Conservation (phyloP, 371 early-diverging fungal species). For the Lichtheimia hyalospora region DNA sequence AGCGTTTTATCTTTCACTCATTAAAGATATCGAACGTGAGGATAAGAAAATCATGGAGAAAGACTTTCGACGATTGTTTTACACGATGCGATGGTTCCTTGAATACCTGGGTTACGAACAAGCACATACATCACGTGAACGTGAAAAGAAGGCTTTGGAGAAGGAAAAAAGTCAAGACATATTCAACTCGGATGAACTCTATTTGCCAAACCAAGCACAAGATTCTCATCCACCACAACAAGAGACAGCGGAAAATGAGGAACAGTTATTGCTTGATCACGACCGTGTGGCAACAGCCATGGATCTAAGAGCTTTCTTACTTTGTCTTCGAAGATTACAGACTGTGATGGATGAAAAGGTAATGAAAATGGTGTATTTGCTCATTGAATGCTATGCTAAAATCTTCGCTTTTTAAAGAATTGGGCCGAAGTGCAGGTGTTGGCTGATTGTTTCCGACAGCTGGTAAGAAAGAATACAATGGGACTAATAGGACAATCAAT, state of each 20-base stretch:
- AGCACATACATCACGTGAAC: slow-evolving; percentile 12
- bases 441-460: slow-evolving; percentile 63
- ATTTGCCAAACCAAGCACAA: background rate
- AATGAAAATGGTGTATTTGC: background rate
- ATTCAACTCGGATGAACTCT: background rate
- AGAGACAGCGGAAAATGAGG: slow-evolving; percentile 4
- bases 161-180: background rate
- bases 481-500: too few species aligned
- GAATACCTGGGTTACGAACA: slow-evolving; percentile 32
- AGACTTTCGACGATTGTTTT: slow-evolving; percentile 44
- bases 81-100: slow-evolving; percentile 39
- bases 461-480: slow-evolving; percentile 33
- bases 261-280: slow-evolving; percentile 40
- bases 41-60: slow-evolving; percentile 52
- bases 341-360: slow-evolving; percentile 50
- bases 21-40: slow-evolving; percentile 63
- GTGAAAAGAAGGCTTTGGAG: background rate
- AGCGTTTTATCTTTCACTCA: slow-evolving; percentile 59
- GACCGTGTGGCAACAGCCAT: slow-evolving; percentile 57
- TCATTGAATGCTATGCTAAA: background rate
- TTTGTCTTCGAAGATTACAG: slow-evolving; percentile 53
- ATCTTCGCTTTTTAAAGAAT: background rate
- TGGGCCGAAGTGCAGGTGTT: slow-evolving; percentile 50
- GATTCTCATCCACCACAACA: background rate
- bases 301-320: slow-evolving; percentile 50